Evolutionary conservation across 139 green algal genomes (phyloP), one percentile per base, ranked within the genome.

Genomic region (Haematococcus lacustris): DNA sequence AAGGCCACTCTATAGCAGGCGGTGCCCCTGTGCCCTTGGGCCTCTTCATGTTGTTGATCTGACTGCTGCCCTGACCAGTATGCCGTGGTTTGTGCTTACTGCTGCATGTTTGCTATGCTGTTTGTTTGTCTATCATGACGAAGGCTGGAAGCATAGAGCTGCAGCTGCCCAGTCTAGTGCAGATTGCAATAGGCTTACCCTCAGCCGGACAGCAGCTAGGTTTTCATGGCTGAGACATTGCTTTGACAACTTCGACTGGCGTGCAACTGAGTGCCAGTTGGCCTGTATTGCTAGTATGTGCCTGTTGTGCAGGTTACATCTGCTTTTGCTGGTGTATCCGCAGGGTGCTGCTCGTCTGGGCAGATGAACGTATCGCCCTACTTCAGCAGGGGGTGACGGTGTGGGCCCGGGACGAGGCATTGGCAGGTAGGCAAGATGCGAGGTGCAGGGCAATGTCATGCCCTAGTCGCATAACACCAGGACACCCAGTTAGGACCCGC

Each of bases 321-420:
- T 63, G 53, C 25, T 30, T 33, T 41, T 67, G 3, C 3, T n/a
- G n/a, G n/a, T 43, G 2, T 38, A 53, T n/a, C 13, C 68, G 71
- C 79, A 86, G 82, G 76, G 35, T 76, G 57, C 70, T 91, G 68
- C 37, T 88, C 34, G 67, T 80, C 25, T 77, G 76, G 74, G 62
- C n/a, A 0, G 83, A 92, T 70, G 69, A 82, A 40, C 73, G 59
- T 7, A 47, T 87, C 26, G 53, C 69, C 3, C 71, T 94, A 32
- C 38, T 85, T 34, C 74, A 81, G 70, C 78, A 85, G 41, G 67
- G 70, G 0, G 69, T 76, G n/a, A 62, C 84, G 6, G 77, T 79
- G 30, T 97, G 91, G 91, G 28, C 33, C 38, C 71, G 90, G 0
- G 84, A 92, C 47, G 91, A 97, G 71, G 88, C 87, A 6, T 82